These are phyloP conservation scores for Tricholoma furcatifolium DNA, from an alignment of 768 basidiomycete species.

Conservation along the genomic window DNA sequence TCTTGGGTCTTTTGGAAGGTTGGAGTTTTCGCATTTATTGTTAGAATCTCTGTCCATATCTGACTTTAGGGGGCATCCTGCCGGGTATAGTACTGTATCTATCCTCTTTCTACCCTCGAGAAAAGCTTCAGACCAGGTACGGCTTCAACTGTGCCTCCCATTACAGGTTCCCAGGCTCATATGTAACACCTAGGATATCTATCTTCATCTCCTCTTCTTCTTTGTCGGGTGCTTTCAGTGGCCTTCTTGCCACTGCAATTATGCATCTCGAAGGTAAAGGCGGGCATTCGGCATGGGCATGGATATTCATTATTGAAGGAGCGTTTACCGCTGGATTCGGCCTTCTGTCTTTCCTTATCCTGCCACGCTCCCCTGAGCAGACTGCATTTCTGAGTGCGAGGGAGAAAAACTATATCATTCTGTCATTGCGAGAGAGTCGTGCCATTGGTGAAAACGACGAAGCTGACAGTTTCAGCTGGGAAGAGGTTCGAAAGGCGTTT, in stretches of 20 bases:
- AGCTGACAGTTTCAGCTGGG: background rate
- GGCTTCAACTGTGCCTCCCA: background rate
- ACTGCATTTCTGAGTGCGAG: slow-evolving; percentile 49
- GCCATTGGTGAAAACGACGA: too few relatives aligned
- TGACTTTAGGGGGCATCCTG: slow-evolving; percentile 28
- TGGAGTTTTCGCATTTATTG: background rate
- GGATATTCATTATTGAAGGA: slow-evolving; percentile 65
- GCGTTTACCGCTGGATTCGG: slow-evolving; percentile 63
- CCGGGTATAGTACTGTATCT: slow-evolving; percentile 30
- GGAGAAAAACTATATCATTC: slow-evolving; percentile 14
- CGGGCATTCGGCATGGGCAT: slow-evolving; percentile 45
- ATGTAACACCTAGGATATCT: slow-evolving; percentile 17
- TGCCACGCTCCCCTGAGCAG: slow-evolving; percentile 41
- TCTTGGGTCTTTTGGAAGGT: slow-evolving; percentile 49
- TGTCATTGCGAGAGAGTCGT: too few relatives aligned
- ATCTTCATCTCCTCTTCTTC: slow-evolving; percentile 24
- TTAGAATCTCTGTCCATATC: too few relatives aligned
- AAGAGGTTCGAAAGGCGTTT: background rate
- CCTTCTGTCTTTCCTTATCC: slow-evolving; percentile 43
- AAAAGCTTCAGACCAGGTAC: slow-evolving; percentile 15
- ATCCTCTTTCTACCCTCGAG: slow-evolving; percentile 35
- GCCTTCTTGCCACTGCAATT: slow-evolving; percentile 48
- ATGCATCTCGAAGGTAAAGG: slow-evolving; percentile 42
- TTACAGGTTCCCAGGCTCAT: background rate
- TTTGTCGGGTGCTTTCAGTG: slow-evolving; percentile 45